Conservation (phyloP, 306 rosid species). For the Sicyos edulis region DNA sequence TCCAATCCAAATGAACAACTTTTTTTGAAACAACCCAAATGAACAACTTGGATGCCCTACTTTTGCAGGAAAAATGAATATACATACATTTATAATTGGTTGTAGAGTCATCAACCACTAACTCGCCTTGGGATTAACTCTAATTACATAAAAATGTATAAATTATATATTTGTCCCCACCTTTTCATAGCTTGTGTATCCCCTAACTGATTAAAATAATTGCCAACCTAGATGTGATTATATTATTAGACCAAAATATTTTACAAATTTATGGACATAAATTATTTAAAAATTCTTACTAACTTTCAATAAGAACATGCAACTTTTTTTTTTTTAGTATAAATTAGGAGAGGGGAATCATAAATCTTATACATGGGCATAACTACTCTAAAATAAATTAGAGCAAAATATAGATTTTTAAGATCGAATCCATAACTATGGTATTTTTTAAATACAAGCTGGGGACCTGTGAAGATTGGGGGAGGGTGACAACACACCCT, state of each 20-base stretch:
- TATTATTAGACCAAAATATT: neutral
- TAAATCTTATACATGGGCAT: too few species aligned
- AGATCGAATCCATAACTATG: too few species aligned
- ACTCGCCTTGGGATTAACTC: neutral
- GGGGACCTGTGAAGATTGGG: too few species aligned
- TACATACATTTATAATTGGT: neutral
- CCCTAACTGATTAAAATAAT: neutral
- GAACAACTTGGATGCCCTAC: neutral
- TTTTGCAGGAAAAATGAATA: neutral
- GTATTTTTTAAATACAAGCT: too few species aligned
- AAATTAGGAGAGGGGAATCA: too few species aligned
- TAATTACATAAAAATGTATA: neutral
- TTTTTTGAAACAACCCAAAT: neutral
- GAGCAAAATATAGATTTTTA: too few species aligned
- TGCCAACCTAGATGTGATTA: neutral
- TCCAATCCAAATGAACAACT: neutral
- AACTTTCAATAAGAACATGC: neutral
- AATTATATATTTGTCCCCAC: neutral
- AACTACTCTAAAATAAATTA: too few species aligned
- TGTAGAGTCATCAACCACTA: slow-evolving; percentile 8
- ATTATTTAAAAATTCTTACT: too few species aligned
- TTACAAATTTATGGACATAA: too few species aligned
- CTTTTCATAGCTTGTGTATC: neutral
- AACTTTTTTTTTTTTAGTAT: too few species aligned
- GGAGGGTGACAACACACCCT: too few species aligned